Evolutionary conservation across 352 stramenopile genomes (phyloP), one percentile per base, ranked within the genome.

Genomic region (Halophytophthora batemanensis): DNA sequence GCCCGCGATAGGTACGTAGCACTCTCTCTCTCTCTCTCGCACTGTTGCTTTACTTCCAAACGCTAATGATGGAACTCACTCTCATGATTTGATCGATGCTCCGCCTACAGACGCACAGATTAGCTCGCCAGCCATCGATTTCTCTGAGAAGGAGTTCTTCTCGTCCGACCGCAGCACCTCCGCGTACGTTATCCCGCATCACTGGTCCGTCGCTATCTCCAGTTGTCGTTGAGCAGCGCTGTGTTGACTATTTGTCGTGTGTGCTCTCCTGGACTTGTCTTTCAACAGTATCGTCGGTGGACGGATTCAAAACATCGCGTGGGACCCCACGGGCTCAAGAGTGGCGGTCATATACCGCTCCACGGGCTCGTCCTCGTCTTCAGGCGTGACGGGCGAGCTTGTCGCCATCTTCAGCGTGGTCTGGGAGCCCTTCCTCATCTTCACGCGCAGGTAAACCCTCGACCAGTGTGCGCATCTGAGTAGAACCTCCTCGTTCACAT

Each of bases 391-490:
- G 10, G 69, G 69, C 2, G 49, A 71, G n/a, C 66, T 92, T 3
- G 73, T 92, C 8, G 74, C 64, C 19, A 84, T 92, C 56, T 88
- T 89, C 63, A 75, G 55, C 3, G 82, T 90, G 34, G 62, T 61
- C 7, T 87, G 74, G 79, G 57, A 75, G 43, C 82, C 82, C 7
- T 90, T 86, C 55, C 61, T 92, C 19, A 89, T 89, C 52, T 87
- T 92, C 35, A 87, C 82, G 3, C 69, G 58, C 47, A 82, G 72
- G 74, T 86, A 48, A 13, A 62, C 55, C 52, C n/a, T 38, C 33
- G n/a, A n/a, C n/a, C n/a, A n/a, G n/a, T n/a, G n/a, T n/a, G n/a
- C n/a, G n/a, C n/a, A n/a, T n/a, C n/a, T n/a, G n/a, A n/a, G 74
- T 86, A 48, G 13, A 62, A 55, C 52, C n/a, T 38, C 33, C 7